A percentile compares a stretch with the other conserved stretches of the same genome.
Conservation (phyloP, 192 early-diverging fungal genomes). For the Lobulomyces angularis region DNA sequence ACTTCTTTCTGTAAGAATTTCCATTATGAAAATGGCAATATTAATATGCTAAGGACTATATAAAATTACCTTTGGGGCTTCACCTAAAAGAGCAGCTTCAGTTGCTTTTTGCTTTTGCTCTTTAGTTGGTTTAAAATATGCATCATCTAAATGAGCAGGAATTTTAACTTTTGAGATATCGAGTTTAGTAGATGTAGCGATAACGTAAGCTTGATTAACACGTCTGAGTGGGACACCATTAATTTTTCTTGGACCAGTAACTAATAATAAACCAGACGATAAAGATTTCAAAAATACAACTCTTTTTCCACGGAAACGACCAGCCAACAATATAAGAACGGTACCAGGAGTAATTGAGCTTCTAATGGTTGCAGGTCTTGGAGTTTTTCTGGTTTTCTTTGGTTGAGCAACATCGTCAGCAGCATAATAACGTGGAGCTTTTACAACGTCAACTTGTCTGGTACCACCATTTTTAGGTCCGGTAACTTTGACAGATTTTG, state of each 20-base stretch:
- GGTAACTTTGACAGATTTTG: slow-evolving; percentile 57
- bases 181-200: slow-evolving; percentile 98
- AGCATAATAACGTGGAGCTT: slow-evolving; percentile 65
- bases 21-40: not conserved
- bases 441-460: slow-evolving; percentile 54
- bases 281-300: slow-evolving; percentile 98
- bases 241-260: slow-evolving; percentile 94
- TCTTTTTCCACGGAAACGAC: slow-evolving; percentile 95
- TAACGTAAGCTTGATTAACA: slow-evolving; percentile 98
- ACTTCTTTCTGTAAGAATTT: slow-evolving; percentile 58
- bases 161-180: slow-evolving; percentile 69
- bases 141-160: slow-evolving; percentile 79
- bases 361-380: slow-evolving; percentile 64
- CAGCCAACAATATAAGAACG: slow-evolving; percentile 88
- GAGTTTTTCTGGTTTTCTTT: slow-evolving; percentile 60
- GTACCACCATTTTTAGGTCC: slow-evolving; percentile 73
- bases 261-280: slow-evolving; percentile 81
- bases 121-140: slow-evolving; percentile 80
- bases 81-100: slow-evolving; percentile 83
- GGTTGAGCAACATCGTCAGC: slow-evolving; percentile 71
- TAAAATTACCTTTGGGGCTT: slow-evolving; percentile 31
- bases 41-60: slow-evolving; percentile 2
- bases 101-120: slow-evolving; percentile 60
- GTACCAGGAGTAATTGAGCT: slow-evolving; percentile 91
- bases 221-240: slow-evolving; percentile 97